Evolutionary conservation across 257 asterid species (phyloP), one percentile per base, ranked within the genome.

Genomic region (Rauvolfia tetraphylla): DNA sequence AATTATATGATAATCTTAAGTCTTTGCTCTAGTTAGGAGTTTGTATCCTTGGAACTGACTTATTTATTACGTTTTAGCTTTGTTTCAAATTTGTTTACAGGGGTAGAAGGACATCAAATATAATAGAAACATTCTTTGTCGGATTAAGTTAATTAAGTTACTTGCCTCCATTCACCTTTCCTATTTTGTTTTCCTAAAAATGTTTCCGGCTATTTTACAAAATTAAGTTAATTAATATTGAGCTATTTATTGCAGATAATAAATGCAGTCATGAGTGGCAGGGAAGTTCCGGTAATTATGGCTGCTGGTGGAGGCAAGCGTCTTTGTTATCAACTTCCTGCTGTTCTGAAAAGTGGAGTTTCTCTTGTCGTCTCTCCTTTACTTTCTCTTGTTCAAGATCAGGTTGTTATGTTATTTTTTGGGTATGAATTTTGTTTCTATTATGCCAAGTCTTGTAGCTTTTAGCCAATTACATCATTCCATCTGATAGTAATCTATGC

Each of bases 301-400:
- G 99, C 99, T 62, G 99, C 99, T 79, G 98, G 99, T 76, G 99
- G 99, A 63, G 99, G 99, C 75, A 95, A 95, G 89, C 91, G 98
- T 82, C 88, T 95, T 61, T 95, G 99, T 86, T 95, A 95, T 87
- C 99, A 95, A 81, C 99, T 92, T 84, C 99, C 99, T 7, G 95
- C 97, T 10, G 82, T 95, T 86, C 93, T 95, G 73, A 87, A 83
- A 77, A 82, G 88, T 49, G 98, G 99, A 62, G 91, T 92, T 80
- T 88, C 96, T 79, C 93, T 95, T 76, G 96, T 92, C 44, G 92
- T 95, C 89, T 92, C 97, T 80, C 99, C 97, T 83, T 85, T 95
- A 87, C 88, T 95, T 76, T 92, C 99, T 67, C 99, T 92, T 83
- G 92, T 95, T 85, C 99, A 95, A 81, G 99, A 95, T 75, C 99